Evolutionary conservation across 2,329 filamentous ascomycete species (phyloP), one percentile per base, ranked within the genome.

Genomic region (Fusarium keratoplasticum): DNA sequence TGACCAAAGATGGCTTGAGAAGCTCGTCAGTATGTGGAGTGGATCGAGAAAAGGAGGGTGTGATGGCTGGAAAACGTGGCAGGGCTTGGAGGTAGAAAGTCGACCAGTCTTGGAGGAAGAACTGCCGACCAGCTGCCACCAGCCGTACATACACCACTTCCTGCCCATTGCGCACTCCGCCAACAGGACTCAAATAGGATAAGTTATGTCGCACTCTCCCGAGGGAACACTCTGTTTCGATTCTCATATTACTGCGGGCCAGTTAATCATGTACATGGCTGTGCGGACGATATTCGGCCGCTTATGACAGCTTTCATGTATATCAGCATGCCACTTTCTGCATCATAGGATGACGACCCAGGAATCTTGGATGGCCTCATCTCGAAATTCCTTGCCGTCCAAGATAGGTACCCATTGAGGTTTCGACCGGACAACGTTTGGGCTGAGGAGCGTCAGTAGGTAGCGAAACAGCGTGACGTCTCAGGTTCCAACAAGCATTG

Each of bases 61-160:
- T 10, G 44, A 6, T 11, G 50, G 1, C 9, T 47, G 16, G 14
- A 7, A 16, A 9, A 42, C 33, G 20, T 31, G 44, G 47, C 44
- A 13, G 33, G n/a, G 35, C 54, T 11, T 44, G 9, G 13, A 36
- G 35, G 11, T n/a, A 13, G 62, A 47, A 59, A 14, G 13, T 29
- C 22, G 27, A n/a, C 16, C 25, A 52, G 16, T 14, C 6, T n/a
- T 31, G 11, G 50, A 31, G 50, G 38, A 59, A 31, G 29, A 35
- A 63, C 58, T 61, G 64, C 52, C 47, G 20, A 61, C 50, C 71
- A 73, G 71, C 71, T 69, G 71, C 40, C 47, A 29, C 14, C 67
- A 10, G 68, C 64, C 68, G 68, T 27, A 27, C n/a, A 61, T 25
- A 29, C 18, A 31, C 18, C 10, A 54, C 27, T 54, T 47, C 38